Conservation (phyloP, 495 filamentous ascomycete genomes). For the Copromyces sp. region DNA sequence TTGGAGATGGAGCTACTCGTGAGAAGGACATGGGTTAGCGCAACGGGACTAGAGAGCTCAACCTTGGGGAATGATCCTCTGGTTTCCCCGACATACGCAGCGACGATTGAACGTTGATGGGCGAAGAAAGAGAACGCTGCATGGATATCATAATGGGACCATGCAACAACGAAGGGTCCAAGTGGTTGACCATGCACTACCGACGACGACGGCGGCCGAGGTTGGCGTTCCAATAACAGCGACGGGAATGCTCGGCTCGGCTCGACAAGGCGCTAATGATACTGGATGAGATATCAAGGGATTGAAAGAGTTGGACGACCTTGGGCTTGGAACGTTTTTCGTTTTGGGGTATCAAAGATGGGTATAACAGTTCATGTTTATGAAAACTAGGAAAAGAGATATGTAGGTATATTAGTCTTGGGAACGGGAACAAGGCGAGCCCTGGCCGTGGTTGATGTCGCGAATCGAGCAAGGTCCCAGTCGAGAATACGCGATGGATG, state of each 20-base stretch:
- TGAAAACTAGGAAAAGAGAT: not conserved
- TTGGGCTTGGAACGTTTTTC: not conserved
- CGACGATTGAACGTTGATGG: constrained; percentile 40
- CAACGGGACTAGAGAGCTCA: constrained; percentile 1
- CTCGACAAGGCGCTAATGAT: not conserved
- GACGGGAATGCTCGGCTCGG: not conserved
- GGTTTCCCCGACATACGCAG: constrained; percentile 34
- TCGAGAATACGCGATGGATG: not conserved
- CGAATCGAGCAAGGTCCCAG: not conserved
- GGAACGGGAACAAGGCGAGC: not conserved
- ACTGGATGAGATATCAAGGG: not conserved
- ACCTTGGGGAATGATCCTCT: not conserved
- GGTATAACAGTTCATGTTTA: not conserved
- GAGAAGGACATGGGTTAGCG: not conserved
- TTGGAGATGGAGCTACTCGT: constrained; percentile 17
- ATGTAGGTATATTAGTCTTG: not conserved
- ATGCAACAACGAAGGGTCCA: constrained; percentile 18
- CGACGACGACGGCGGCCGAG: constrained; percentile 2
- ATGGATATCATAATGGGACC: constrained; percentile 45
- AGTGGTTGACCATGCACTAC: constrained; percentile 23
- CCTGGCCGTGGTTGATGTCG: not conserved
- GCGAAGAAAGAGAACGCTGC: constrained; percentile 44
- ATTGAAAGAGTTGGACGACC: not conserved
- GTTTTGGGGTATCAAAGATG: not conserved
- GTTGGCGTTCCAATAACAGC: not conserved